Evolutionary conservation across 768 basidiomycete genomes (phyloP), one percentile per base, ranked within the genome.

Genomic region (Rubroboletus pulcherrimus): DNA sequence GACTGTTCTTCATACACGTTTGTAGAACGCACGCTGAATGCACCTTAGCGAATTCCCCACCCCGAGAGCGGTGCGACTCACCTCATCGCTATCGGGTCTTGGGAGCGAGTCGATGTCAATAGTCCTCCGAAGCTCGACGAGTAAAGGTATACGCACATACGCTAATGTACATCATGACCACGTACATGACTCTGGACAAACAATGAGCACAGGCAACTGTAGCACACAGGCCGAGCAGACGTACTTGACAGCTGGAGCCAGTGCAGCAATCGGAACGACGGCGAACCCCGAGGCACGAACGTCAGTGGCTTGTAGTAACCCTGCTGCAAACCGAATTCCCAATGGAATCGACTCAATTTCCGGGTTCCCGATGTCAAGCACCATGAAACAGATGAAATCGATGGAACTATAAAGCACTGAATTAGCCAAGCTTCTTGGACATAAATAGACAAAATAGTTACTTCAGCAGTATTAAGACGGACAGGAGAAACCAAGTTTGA

Each of bases 1-100:
- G 93, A 94, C 51, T 83, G 85, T 63, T 97, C 95, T 71, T 99
- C 96, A 66, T 98, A 97, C 0, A 92, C 91, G 62, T 93, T 92
- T 44, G 89, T 87, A n/a, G 91, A 87, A 11, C 96, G 91, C 21
- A 98, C 91, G 67, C 90, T 90, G 49, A 12, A 46, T 6, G 4
- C 17, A 43, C 30, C 19, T 69, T 29, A 54, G 19, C 17, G 54
- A 31, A 9, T 33, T 37, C 40, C 4, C 14, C 4, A 7, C 7
- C 2, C 24, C 17, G 1, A 43, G 43, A 47, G 6, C 1, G 5
- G 21, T 14, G 12, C 12, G 17, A 59, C 74, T 19, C 47, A 85
- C 87, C 87, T 91, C 85, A 91, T 81, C 0, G 89, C 88, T 61
- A 91, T 87, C 14, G 89, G 88, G 66, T 89, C 87, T 89, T 47